Base-by-base conservation (phyloP, 495 filamentous ascomycete species). In the Penicillium dipodomyicola region DNA sequence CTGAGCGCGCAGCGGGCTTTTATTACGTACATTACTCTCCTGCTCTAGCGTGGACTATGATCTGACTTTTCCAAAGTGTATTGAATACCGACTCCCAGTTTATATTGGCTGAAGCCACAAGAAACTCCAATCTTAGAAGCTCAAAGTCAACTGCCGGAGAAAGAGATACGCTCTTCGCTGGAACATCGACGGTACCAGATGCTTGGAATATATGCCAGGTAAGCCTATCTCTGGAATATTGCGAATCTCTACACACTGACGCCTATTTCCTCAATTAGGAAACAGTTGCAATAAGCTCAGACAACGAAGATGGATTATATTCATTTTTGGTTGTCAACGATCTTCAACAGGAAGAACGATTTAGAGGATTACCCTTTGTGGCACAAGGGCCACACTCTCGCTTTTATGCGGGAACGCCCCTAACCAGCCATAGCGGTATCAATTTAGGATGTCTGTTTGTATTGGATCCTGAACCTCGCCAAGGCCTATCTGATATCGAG, bases 391-490 rank as follows among this genome's bases (percentile, higher is more conserved):
- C 71, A 9, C 41, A 62, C 41, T 75, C 68, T 43, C 65, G 46
- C n/a, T 73, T 65, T 49, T 73, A 71, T 47, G 71, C 70, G 11
- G 71, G 69, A 47, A 73, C 71, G 15, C 57, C 64, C 11, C 75
- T 89, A n/a, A 74, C 82, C 10, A 85, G 82, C 0, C 80, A 76
- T 9, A 74, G 72, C 27, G 84, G 82, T n/a, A 78, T 86, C 53
- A 80, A 82, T 20, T 86, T 89, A 56, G 86, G 86, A 32, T 82
- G 78, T 11, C 72, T 86, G 47, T 86, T 82, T 50, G 74, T 88
- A 20, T 62, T 86, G 1, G 85, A 88, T 61, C 44, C 59, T 19
- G 53, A 61, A 9, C 64, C 62, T 20, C 67, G 70, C 8, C 56
- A 64, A 12, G 44, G 48, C 1, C 39, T 74, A 14, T 58, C 46